Base-by-base conservation (phyloP, 257 asterid species). In the Solanum infundibuliforme region DNA sequence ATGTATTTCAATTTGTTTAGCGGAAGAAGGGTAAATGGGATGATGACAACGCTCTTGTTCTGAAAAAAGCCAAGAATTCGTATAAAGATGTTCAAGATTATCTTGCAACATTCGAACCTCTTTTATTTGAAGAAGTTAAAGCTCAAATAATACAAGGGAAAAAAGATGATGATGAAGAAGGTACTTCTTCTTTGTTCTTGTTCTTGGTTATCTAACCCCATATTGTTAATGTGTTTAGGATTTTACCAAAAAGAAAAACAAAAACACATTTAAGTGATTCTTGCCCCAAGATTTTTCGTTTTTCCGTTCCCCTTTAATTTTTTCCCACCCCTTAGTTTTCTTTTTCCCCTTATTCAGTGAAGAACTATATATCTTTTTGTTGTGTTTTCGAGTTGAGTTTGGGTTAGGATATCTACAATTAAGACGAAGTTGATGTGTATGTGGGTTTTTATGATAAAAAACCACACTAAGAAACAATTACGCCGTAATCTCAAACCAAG, bases 61-160 rank as follows among this genome's bases (percentile, higher is more conserved):
- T 94, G 89, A 93, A 83, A 91, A 85, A 92, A 87, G 98, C 95
- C 88, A 93, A 93, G 95, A 48, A 91, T 87, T 93, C 95, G 2
- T 97, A 95, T 84, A 90, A 88, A 86, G 96, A 96, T 87, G 98
- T 94, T 43, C 94, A 94, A 62, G 99, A 96, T 31, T 97, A 97
- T 91, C 87, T 96, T 41, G 81, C 89, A 34, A 94, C 95, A 29
- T 97, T 92, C 88, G 99, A 94, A 94, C 99, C 99, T 23, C 91
- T 97, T 90, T 94, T 97, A 69, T 96, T 97, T 86, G 99, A 97
- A 91, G 99, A 97, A 88, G 99, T 93, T 41, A 97, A 97, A 91
- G 98, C 98, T 25, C 98, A 93, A 90, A 97, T 97, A 88, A 84
- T 91, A 83, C 94, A 93, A 89, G 88, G 89, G 5, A 93, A 92